These are phyloP conservation scores for Lantana camara DNA, from an alignment of 257 asterid species.

Conservation along the genomic window DNA sequence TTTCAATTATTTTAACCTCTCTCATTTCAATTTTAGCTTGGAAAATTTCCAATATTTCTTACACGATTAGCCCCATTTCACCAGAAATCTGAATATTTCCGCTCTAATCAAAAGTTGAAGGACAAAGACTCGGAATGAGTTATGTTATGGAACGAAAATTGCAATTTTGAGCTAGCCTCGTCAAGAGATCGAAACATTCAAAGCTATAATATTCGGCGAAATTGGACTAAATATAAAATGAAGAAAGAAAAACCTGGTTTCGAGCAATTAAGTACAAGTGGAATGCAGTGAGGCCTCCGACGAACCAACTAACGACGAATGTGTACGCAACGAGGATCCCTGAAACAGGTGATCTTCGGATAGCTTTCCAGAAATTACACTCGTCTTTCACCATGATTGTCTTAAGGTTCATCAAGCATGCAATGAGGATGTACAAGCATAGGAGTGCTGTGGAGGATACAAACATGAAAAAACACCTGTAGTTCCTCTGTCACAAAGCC, in stretches of 20 bases:
- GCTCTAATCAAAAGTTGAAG: too few relatives aligned
- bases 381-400: slow-evolving; percentile 37
- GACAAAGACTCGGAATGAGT: too few relatives aligned
- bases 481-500: slow-evolving; percentile 60
- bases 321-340: slow-evolving; percentile 57
- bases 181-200: too few relatives aligned
- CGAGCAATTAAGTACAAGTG: slow-evolving; percentile 66
- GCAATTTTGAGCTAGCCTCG: too few relatives aligned
- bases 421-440: slow-evolving; percentile 58
- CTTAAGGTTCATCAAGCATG: slow-evolving; percentile 50
- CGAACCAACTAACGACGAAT: slow-evolving; percentile 72
- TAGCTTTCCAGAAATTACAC: slow-evolving; percentile 49
- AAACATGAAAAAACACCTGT: slow-evolving; percentile 68
- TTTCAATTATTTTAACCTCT: too few relatives aligned
- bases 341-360: slow-evolving; percentile 57
- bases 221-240: too few relatives aligned
- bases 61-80: too few relatives aligned
- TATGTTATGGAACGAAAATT: too few relatives aligned
- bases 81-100: too few relatives aligned
- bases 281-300: slow-evolving; percentile 83
- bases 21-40: too few relatives aligned
- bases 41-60: too few relatives aligned
- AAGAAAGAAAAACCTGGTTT: slow-evolving; percentile 52
- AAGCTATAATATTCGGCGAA: too few relatives aligned
- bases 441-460: slow-evolving; percentile 63